Base-by-base conservation (phyloP, 2,329 filamentous ascomycete genomes). In the Biscogniauxia marginata region DNA sequence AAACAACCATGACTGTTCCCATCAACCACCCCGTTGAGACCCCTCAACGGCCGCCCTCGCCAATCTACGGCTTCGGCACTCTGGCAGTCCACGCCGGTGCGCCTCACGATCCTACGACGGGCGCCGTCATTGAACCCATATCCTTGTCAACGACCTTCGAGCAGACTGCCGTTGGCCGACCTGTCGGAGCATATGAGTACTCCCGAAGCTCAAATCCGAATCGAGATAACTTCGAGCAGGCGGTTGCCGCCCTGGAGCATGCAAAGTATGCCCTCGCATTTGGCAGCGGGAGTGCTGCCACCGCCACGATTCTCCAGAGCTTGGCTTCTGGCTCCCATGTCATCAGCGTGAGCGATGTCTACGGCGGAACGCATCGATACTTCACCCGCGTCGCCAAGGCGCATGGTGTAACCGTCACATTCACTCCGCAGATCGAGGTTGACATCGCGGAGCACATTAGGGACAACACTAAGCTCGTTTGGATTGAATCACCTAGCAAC, bases 371-470 rank as follows among this genome's bases (percentile, higher is more conserved):
- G 45, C 95, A 99, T 79, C 85, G 95, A 69, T 99, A 99, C 81
- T 99, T 99, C 81, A 99, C 95, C 63, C 93, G 97, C 78, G 95
- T 98, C 50, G 95, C 95, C 55, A 87, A 91, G 68, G 92, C 95
- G 22, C 95, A 99, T 74, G 91, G 93, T 68, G 91, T 99, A 53
- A 86, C 89, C 66, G 95, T 98, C 60, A 96, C 93, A 50, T 99
- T 99, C 75, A 93, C 92, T 4, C 91, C 92, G 8, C 87, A 87
- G 75, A 96, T 99, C 69, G 93, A 96, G 77, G 80, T 91, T 61
- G 91, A 98, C 71, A 87, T 98, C 65, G 83, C 84, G 63, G 84
- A 87, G 65, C 84, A 98, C 77, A 96, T 99, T 71, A 89, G 87
- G 25, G 84, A 89, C 7, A 86, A 93, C 74, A 99, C 95, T 52